Evolutionary conservation across 129 eudicot genomes (phyloP).

Genomic region (Smallanthus sonchifolius): DNA sequence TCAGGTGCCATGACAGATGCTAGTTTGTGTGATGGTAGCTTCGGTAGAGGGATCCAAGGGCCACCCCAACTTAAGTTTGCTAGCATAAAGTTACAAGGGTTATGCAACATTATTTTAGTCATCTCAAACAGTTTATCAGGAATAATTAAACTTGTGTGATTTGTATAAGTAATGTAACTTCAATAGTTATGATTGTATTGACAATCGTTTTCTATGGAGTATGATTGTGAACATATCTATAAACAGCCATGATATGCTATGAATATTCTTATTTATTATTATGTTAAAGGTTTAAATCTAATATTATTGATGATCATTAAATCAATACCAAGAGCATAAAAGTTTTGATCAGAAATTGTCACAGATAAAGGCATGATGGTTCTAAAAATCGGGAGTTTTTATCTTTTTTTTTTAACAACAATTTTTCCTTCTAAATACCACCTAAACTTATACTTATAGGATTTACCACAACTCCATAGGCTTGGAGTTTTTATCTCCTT

Average conservation of each 20-base stretch:
- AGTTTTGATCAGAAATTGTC: neutral
- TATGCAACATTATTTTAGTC: constrained; percentile 20
- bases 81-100: constrained; percentile 19
- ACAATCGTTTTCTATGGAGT: neutral
- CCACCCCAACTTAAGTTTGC: constrained; percentile 32
- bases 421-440: too few relatives aligned
- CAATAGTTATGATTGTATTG: neutral
- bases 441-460: too few relatives aligned
- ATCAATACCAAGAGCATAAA: neutral
- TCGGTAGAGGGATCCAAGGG: constrained; percentile 25
- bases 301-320: neutral
- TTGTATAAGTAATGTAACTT: too few relatives aligned
- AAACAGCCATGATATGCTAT: neutral
- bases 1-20: constrained; percentile 31
- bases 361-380: neutral
- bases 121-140: constrained; percentile 27
- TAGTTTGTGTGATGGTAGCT: constrained; percentile 36
- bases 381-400: neutral
- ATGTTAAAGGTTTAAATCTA: neutral
- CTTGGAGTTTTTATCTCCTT: neutral
- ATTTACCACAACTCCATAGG: too few relatives aligned
- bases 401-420: too few relatives aligned
- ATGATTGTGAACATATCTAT: too few relatives aligned
- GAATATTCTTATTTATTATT: neutral
- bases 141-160: neutral